These are phyloP conservation scores for Bruguiera sexangula DNA, from an alignment of 345 rosid species.

Conservation along the genomic window DNA sequence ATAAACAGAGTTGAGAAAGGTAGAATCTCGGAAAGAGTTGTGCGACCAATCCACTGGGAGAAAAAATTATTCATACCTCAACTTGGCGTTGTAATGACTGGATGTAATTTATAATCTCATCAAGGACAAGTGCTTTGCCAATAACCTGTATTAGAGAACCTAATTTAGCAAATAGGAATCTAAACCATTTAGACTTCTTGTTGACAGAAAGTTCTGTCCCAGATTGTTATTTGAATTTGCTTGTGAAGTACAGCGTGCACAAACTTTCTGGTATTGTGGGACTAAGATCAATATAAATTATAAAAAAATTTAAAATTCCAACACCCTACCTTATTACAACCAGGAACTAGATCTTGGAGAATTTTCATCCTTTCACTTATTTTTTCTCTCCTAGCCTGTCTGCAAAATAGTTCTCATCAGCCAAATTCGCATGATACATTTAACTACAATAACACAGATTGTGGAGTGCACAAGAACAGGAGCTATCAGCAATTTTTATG, in stretches of 20 bases:
- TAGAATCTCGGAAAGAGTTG: not conserved
- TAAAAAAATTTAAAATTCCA: not conserved
- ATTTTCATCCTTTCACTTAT: slow-evolving; percentile 90
- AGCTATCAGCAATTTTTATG: not conserved
- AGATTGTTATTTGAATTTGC: not conserved
- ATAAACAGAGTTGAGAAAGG: not conserved
- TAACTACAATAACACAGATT: not conserved
- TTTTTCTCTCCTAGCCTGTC: slow-evolving; percentile 90
- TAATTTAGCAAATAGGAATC: slow-evolving; percentile 7
- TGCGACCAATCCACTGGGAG: not conserved
- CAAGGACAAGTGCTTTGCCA: slow-evolving; percentile 87
- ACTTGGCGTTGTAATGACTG: slow-evolving; percentile 87
- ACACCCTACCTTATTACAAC: slow-evolving; percentile 73
- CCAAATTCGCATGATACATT: slow-evolving; percentile 13
- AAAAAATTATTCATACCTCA: slow-evolving; percentile 48
- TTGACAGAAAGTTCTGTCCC: not conserved
- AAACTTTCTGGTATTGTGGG: not conserved
- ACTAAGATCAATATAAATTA: not conserved
- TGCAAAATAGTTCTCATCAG: slow-evolving; percentile 19
- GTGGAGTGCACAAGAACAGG: not conserved
- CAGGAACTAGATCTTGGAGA: slow-evolving; percentile 90
- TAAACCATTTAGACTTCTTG: not conserved
- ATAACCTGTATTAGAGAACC: slow-evolving; percentile 52
- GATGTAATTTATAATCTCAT: slow-evolving; percentile 89
- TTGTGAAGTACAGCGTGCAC: too few species aligned